Evolutionary conservation across 2,329 filamentous ascomycete genomes (phyloP).

Genomic region (Biscogniauxia mediterranea): DNA sequence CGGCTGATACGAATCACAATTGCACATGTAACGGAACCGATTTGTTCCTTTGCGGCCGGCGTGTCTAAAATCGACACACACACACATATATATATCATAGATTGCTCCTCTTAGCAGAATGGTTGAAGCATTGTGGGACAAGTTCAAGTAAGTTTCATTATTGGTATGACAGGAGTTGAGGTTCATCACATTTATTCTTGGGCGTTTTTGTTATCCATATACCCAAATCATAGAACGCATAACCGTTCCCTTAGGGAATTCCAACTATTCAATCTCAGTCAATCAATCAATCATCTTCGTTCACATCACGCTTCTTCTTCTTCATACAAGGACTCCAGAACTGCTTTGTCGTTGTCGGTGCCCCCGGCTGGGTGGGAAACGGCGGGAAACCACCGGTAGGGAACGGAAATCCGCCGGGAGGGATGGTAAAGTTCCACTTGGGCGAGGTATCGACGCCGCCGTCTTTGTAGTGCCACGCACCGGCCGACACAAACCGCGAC

Average conservation of each 20-base stretch:
- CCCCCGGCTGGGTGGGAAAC: slow-evolving; percentile 11
- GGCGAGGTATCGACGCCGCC: slow-evolving; percentile 23
- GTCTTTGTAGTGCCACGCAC: slow-evolving; percentile 21
- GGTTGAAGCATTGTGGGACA: neutral
- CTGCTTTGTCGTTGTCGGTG: slow-evolving; percentile 11
- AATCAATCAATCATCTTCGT: neutral
- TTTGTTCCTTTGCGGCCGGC: neutral
- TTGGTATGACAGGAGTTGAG: slow-evolving; percentile 2
- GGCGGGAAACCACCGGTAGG: slow-evolving; percentile 14
- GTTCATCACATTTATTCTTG: slow-evolving; percentile 1
- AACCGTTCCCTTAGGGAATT: neutral
- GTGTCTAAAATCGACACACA: neutral
- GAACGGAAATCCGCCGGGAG: slow-evolving; percentile 7
- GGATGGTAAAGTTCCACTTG: slow-evolving; percentile 16
- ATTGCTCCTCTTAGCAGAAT: neutral
- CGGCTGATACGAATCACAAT: neutral
- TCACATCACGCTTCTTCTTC: slow-evolving; percentile 19
- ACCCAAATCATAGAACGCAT: slow-evolving; percentile 4
- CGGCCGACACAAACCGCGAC: slow-evolving; percentile 1
- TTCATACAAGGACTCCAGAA: slow-evolving; percentile 25
- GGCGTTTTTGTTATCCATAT: slow-evolving; percentile 9
- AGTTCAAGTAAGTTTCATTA: neutral
- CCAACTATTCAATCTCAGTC: neutral
- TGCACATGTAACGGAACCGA: neutral
- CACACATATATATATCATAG: neutral